Conservation (phyloP, 2,329 filamentous ascomycete species). For the Pseudocercospora musae region DNA sequence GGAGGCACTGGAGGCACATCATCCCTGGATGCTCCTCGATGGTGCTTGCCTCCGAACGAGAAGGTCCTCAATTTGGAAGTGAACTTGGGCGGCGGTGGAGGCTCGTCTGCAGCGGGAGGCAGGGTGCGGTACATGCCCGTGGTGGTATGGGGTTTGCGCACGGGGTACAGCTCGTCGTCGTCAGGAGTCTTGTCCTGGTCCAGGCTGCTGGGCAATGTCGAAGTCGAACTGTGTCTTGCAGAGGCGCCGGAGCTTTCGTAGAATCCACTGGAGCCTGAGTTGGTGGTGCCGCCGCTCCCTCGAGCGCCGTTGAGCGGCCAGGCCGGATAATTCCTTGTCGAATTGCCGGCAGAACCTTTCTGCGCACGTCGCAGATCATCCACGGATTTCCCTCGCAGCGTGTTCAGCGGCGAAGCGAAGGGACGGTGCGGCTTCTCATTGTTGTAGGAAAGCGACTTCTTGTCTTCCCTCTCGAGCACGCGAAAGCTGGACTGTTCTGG, state of each 20-base stretch:
- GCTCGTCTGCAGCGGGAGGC: constrained; percentile 36
- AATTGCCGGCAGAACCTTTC: constrained; percentile 20
- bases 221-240: constrained; percentile 53
- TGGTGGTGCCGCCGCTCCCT: constrained; percentile 49
- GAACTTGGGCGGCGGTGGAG: constrained; percentile 36
- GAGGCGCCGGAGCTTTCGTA: constrained; percentile 43
- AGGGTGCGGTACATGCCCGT: constrained; percentile 42
- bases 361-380: constrained; percentile 30
- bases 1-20: constrained; percentile 23
- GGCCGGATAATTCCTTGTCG: constrained; percentile 10
- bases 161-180: constrained; percentile 35
- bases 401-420: constrained; percentile 35
- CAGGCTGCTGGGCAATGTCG: constrained; percentile 55
- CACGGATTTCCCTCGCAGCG: constrained; percentile 34
- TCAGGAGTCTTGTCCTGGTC: constrained; percentile 40
- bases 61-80: constrained; percentile 48
- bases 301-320: constrained; percentile 38
- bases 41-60: constrained; percentile 46
- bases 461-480: constrained; percentile 52
- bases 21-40: constrained; percentile 13
- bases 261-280: constrained; percentile 46
- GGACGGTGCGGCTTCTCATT: constrained; percentile 30
- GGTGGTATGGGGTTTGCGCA: constrained; percentile 35
- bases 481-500: constrained; percentile 46
- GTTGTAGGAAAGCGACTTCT: constrained; percentile 38